These are phyloP conservation scores for Canavalia gladiata DNA, from an alignment of 306 rosid species.

Conservation along the genomic window DNA sequence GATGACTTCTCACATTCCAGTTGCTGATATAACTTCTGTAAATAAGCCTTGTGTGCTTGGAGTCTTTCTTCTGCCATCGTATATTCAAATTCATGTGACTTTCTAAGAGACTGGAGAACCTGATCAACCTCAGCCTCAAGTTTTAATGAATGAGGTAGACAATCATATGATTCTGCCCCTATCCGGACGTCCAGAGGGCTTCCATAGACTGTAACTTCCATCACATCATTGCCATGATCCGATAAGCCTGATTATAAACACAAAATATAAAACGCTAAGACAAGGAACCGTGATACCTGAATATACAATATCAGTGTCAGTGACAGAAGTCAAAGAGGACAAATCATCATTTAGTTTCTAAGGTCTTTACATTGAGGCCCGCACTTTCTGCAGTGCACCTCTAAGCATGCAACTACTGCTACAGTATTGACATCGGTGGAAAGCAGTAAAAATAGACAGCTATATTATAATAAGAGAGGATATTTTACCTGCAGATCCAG, in stretches of 20 bases:
- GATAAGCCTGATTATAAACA: conserved; percentile 52
- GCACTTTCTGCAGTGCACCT: not conserved
- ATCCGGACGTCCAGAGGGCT: conserved; percentile 40
- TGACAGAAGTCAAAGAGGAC: not conserved
- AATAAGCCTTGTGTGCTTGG: conserved; percentile 61
- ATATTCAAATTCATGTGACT: conserved; percentile 73
- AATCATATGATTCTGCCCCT: conserved; percentile 47
- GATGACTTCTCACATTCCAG: conserved; percentile 66
- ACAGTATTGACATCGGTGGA: conserved; percentile 9
- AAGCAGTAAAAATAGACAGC: conserved; percentile 17
- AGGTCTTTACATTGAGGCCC: not conserved
- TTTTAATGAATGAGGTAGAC: conserved; percentile 47
- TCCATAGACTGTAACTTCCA: conserved; percentile 44
- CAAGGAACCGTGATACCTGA: conserved; percentile 7
- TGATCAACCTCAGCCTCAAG: conserved; percentile 66
- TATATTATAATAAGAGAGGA: not conserved
- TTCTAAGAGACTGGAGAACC: conserved; percentile 65
- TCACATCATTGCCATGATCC: conserved; percentile 43
- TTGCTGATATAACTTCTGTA: conserved; percentile 67
- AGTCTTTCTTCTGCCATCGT: conserved; percentile 71
- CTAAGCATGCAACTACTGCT: conserved; percentile 27
- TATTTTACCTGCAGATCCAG: conserved; percentile 59
- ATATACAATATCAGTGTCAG: not conserved
- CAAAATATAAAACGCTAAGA: conserved; percentile 40
- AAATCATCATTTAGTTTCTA: not conserved